phyloP scores from a whole-genome alignment of 352 stramenopile genomes.

The Thraustotheca clavata region DNA sequence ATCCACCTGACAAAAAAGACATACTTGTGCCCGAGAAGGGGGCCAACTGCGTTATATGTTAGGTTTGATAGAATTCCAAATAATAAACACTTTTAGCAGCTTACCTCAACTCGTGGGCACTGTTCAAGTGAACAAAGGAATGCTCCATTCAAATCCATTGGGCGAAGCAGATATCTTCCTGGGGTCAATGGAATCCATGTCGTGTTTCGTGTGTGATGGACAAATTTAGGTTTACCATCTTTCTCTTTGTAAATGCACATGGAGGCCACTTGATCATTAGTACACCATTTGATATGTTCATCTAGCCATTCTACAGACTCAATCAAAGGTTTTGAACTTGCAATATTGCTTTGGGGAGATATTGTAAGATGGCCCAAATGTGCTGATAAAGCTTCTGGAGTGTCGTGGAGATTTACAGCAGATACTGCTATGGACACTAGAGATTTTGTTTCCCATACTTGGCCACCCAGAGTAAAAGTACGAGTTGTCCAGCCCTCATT shows the following conservation, averaged over 20 bases:
- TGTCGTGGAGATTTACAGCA: conserved; percentile 4
- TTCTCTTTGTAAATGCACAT: neutral
- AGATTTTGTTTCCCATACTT: conserved; percentile 14
- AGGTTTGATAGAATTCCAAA: neutral
- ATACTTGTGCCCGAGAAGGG: conserved; percentile 44
- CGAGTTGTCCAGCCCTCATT: conserved; percentile 6
- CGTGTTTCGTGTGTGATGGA: neutral
- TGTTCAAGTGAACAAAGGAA: neutral
- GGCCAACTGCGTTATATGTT: neutral
- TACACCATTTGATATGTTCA: too few relatives aligned
- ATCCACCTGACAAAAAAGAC: conserved; percentile 66
- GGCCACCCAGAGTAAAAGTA: neutral
- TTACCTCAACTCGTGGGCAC: neutral
- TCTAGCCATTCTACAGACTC: too few relatives aligned
- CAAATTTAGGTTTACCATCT: neutral
- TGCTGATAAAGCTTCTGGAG: neutral
- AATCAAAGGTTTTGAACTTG: too few relatives aligned
- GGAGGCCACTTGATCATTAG: neutral
- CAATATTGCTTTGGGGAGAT: neutral
- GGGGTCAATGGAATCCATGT: neutral
- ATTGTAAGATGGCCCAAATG: conserved; percentile 6
- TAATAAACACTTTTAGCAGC: neutral
- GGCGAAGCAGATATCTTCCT: neutral
- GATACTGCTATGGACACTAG: neutral
- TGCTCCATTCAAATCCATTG: neutral